Conservation (phyloP, 345 rosid genomes). For the Eucalyptus pauciflora region DNA sequence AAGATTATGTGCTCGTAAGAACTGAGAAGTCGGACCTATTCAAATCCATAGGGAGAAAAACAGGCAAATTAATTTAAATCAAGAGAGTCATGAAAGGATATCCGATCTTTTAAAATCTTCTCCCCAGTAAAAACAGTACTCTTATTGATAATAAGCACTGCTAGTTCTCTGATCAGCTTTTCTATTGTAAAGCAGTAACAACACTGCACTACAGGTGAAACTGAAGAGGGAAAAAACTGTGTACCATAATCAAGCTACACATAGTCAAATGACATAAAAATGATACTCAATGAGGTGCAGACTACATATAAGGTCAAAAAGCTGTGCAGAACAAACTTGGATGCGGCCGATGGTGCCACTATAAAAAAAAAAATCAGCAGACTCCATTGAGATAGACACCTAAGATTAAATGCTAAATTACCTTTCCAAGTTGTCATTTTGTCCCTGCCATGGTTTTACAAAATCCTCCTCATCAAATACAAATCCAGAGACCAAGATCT, state of each 20-base stretch:
- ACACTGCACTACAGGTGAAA: neutral
- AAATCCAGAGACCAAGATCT: constrained; percentile 71
- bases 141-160: neutral
- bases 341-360: neutral
- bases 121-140: neutral
- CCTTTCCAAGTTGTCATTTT: constrained; percentile 74
- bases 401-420: constrained; percentile 1
- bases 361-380: neutral
- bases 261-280: neutral
- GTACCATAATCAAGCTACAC: neutral
- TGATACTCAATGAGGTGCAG: neutral
- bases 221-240: neutral
- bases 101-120: neutral
- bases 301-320: neutral
- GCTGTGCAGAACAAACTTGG: neutral
- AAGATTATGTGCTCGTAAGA: neutral
- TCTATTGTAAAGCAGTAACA: neutral
- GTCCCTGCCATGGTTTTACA: constrained; percentile 86
- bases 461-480: constrained; percentile 69
- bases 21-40: neutral
- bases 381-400: neutral
- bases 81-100: neutral
- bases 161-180: neutral
- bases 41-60: neutral
- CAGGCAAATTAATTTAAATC: neutral